Conservation (phyloP, 2,329 filamentous ascomycete species). For the Monilinia laxa region DNA sequence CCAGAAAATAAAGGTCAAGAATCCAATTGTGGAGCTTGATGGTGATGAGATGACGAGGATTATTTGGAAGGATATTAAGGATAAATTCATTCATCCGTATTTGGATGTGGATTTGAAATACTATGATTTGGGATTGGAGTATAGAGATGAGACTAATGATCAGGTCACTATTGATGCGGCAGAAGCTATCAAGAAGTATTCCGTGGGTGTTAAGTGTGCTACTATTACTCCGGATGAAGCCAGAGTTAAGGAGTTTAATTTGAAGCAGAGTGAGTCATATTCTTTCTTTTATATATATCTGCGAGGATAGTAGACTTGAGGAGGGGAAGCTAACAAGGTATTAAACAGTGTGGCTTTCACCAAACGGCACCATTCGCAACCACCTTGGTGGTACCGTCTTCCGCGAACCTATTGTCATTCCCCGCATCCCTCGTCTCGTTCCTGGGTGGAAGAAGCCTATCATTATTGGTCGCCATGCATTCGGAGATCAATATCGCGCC, state of each 20-base stretch:
- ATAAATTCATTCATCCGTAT: slow-evolving; percentile 96
- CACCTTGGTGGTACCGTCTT: slow-evolving; percentile 90
- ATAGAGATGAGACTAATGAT: slow-evolving; percentile 94
- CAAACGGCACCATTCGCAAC: slow-evolving; percentile 85
- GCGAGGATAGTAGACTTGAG: background rate
- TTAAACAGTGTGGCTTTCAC: slow-evolving; percentile 85
- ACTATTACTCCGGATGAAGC: slow-evolving; percentile 98
- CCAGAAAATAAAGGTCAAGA: slow-evolving; percentile 98
- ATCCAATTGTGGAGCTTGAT: slow-evolving; percentile 96
- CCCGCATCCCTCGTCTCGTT: slow-evolving; percentile 86
- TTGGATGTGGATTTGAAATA: slow-evolving; percentile 98
- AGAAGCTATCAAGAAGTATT: slow-evolving; percentile 98
- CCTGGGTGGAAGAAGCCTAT: slow-evolving; percentile 99
- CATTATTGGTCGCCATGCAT: slow-evolving; percentile 97
- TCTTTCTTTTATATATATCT: background rate
- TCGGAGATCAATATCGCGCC: slow-evolving; percentile 97
- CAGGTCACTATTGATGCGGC: slow-evolving; percentile 93
- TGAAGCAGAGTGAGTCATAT: slow-evolving; percentile 83
- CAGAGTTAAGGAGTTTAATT: slow-evolving; percentile 94
- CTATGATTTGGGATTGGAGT: slow-evolving; percentile 90
- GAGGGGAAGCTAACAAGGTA: slow-evolving; percentile 25
- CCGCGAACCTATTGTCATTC: slow-evolving; percentile 97
- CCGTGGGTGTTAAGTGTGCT: slow-evolving; percentile 97
- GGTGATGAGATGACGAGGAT: slow-evolving; percentile 96
- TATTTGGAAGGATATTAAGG: slow-evolving; percentile 99